These are phyloP conservation scores for Ophiorrhiza pumila DNA, from an alignment of 257 asterid genomes.

Conservation along the genomic window DNA sequence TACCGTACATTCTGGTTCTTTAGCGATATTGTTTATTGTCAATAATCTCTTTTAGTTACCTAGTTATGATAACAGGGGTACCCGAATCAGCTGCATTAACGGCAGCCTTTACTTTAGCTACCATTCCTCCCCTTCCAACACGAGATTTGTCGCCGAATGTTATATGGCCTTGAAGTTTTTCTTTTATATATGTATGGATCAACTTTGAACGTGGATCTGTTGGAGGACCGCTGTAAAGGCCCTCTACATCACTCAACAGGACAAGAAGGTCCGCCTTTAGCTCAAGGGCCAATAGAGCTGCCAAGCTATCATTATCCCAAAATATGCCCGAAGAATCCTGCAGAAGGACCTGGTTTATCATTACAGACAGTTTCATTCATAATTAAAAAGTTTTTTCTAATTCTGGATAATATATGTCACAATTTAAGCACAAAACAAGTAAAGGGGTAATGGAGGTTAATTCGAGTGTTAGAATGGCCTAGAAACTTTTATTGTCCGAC, in stretches of 20 bases:
- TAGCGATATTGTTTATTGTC: background rate
- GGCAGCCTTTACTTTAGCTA: conserved; percentile 90
- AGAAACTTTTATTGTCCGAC: too few species aligned
- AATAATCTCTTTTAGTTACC: conserved; percentile 31
- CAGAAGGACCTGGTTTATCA: conserved; percentile 12
- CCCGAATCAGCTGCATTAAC: conserved; percentile 77
- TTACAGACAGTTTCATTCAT: too few species aligned
- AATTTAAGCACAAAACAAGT: too few species aligned
- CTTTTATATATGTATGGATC: conserved; percentile 65
- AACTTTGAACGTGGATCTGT: conserved; percentile 69
- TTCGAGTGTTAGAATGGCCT: too few species aligned
- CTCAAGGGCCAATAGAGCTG: conserved; percentile 79
- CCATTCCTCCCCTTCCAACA: conserved; percentile 93
- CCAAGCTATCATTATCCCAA: conserved; percentile 92
- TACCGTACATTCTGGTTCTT: background rate
- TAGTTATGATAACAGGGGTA: conserved; percentile 77
- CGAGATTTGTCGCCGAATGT: conserved; percentile 85
- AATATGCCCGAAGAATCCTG: conserved; percentile 91
- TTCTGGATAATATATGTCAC: background rate
- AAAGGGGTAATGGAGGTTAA: too few species aligned
- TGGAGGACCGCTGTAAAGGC: conserved; percentile 87
- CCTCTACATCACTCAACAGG: conserved; percentile 86
- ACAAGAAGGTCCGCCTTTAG: conserved; percentile 84
- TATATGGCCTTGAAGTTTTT: conserved; percentile 55
- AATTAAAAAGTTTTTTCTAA: background rate